phyloP scores from a whole-genome alignment of 2,329 filamentous ascomycete genomes.

The Apiospora pterosperma region DNA sequence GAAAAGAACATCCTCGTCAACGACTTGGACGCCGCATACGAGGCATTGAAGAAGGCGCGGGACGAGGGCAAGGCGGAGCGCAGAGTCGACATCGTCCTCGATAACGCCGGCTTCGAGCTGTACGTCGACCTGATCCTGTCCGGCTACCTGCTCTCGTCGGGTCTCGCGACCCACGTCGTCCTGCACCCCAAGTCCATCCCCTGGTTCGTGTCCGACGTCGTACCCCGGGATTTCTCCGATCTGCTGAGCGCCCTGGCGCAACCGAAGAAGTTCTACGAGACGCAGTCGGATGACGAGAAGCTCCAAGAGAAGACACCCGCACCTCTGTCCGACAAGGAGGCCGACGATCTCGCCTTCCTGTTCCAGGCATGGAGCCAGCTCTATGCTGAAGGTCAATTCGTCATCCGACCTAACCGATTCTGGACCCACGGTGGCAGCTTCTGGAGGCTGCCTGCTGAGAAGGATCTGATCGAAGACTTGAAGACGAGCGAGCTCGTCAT shows the following conservation, averaged over 20 bases:
- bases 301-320: conserved; percentile 53
- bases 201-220: conserved; percentile 96
- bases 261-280: conserved; percentile 76
- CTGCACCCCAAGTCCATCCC: conserved; percentile 93
- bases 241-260: conserved; percentile 76
- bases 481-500: conserved; percentile 82
- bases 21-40: conserved; percentile 72
- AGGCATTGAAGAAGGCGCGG: conserved; percentile 62
- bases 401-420: conserved; percentile 80
- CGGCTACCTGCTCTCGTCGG: conserved; percentile 81
- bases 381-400: conserved; percentile 79
- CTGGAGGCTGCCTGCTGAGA: conserved; percentile 74
- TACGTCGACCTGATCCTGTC: conserved; percentile 93
- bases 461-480: conserved; percentile 70
- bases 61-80: conserved; percentile 62
- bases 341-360: conserved; percentile 66
- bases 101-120: conserved; percentile 96
- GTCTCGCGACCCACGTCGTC: conserved; percentile 81
- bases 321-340: conserved; percentile 65
- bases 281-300: conserved; percentile 64
- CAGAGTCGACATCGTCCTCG: conserved; percentile 88
- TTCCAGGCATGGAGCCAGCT: conserved; percentile 78
- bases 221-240: conserved; percentile 80
- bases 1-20: conserved; percentile 93
- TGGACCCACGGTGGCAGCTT: conserved; percentile 88